These are phyloP conservation scores for Kodamaea alishanica DNA, from an alignment of 1,139 yeast species.

Conservation along the genomic window DNA sequence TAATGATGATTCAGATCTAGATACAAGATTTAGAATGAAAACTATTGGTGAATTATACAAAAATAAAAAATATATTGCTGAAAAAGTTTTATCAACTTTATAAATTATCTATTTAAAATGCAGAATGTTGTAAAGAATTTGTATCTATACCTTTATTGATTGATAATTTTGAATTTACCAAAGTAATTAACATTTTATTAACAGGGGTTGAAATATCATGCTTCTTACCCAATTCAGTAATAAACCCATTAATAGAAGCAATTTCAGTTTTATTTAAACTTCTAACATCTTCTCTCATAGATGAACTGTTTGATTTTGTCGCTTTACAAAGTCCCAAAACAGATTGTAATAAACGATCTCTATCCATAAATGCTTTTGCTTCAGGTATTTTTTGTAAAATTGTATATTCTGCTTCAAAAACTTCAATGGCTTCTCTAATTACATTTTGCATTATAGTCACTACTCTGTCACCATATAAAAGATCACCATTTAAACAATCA, in stretches of 20 bases:
- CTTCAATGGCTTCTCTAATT: constrained; percentile 45
- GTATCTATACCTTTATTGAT: constrained; percentile 32
- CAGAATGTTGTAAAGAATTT: constrained; percentile 8
- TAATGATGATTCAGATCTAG: constrained; percentile 15
- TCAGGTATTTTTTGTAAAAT: constrained; percentile 30
- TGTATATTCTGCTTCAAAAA: constrained; percentile 37
- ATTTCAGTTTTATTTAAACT: constrained; percentile 66
- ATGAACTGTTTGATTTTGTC: constrained; percentile 63
- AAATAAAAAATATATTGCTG: constrained; percentile 24
- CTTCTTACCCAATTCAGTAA: constrained; percentile 49
- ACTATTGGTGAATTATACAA: constrained; percentile 23
- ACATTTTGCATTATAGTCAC: constrained; percentile 33
- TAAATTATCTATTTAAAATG: not conserved
- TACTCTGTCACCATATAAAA: constrained; percentile 38
- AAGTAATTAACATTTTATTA: constrained; percentile 44
- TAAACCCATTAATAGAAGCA: constrained; percentile 73
- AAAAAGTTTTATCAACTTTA: constrained; percentile 3
- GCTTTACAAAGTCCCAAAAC: constrained; percentile 46
- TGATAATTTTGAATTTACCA: constrained; percentile 45
- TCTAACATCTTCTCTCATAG: constrained; percentile 83
- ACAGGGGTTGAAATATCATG: constrained; percentile 39
- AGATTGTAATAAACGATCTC: constrained; percentile 40
- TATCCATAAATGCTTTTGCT: constrained; percentile 35
- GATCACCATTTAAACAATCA: constrained; percentile 71
- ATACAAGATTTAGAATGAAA: constrained; percentile 14